Evolutionary conservation across 306 rosid genomes (phyloP), one percentile per base, ranked within the genome.

Genomic region (Datisca glomerata): DNA sequence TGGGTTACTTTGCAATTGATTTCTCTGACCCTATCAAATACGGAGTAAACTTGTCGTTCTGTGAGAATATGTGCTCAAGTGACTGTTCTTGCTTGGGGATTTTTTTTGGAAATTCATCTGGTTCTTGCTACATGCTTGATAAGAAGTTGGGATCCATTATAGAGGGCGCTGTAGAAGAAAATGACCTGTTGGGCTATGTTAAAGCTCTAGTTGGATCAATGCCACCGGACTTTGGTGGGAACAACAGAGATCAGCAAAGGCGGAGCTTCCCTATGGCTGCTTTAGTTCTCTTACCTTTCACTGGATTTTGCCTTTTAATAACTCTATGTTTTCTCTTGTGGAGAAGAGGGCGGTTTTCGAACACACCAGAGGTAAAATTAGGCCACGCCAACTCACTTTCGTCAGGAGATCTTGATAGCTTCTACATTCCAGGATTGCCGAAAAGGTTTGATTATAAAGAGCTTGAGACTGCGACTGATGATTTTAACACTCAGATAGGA

Each of bases 381-480:
- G 89, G 83, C 38, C 54, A 51, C 52, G 11, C 41, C 19, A 49
- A 48, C 24, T 70, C 93, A 17, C 52, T 21, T 53, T 70, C 79
- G 48, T 80, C 84, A 1, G 68, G 42, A 27, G 93, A 87, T 23
- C 27, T 80, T 53, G 93, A 74, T 15, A 66, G 66, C 45, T 77
- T 83, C 61, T 63, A 57, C 66, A 83, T 89, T 35, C 93, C 91
- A n/a, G 97, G 97, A 16, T 77, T 89, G 59, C 97, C 97, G 1
- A 73, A 46, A 66, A 72, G 89, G 68, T 83, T 83, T 57, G 73
- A 69, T 54, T 67, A 59, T 51, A 72, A 72, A 59, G 89, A 83
- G 33, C 85, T 83, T 7, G 86, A 77, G 46, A 47, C 43, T 42
- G 89, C 94, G 2, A 89, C 97, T 8, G 85, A 80, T 18, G 57